phyloP scores from a whole-genome alignment of 2,329 filamentous ascomycete genomes.

The Claviceps lovelessii region DNA sequence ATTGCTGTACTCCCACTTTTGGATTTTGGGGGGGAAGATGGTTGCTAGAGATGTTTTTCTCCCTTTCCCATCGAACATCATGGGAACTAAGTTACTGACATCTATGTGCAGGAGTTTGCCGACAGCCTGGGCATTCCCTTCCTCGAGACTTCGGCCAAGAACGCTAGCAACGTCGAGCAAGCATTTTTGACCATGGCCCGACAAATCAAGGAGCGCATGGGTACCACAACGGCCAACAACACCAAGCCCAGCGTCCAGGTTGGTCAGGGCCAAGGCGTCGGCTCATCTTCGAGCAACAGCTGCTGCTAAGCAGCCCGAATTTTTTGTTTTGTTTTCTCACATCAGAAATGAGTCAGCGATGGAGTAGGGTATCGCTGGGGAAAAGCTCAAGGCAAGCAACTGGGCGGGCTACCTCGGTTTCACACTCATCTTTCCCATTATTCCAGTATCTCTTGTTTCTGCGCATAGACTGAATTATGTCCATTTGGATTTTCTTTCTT shows the following conservation, averaged over 20 bases:
- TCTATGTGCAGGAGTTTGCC: conserved; percentile 66
- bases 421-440: conserved; percentile 14
- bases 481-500: conserved; percentile 17
- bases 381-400: conserved; percentile 15
- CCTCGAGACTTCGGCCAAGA: conserved; percentile 99
- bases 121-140: conserved; percentile 98
- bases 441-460: conserved; percentile 14
- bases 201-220: conserved; percentile 99
- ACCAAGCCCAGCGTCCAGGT: conserved; percentile 98
- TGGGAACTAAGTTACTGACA: conserved; percentile 9
- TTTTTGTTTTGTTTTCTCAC: neutral
- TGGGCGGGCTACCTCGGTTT: conserved; percentile 11
- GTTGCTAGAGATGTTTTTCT: neutral
- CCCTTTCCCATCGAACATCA: neutral
- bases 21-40: neutral
- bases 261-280: conserved; percentile 84
- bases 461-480: conserved; percentile 24
- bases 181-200: conserved; percentile 99
- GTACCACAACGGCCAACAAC: conserved; percentile 86
- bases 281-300: conserved; percentile 68
- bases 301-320: conserved; percentile 60
- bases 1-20: neutral
- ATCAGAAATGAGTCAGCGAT: neutral
- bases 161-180: conserved; percentile 98
- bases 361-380: conserved; percentile 6